Evolutionary conservation across 2,329 filamentous ascomycete genomes (phyloP), one percentile per base, ranked within the genome.

Genomic region (Aureobasidium sp.): DNA sequence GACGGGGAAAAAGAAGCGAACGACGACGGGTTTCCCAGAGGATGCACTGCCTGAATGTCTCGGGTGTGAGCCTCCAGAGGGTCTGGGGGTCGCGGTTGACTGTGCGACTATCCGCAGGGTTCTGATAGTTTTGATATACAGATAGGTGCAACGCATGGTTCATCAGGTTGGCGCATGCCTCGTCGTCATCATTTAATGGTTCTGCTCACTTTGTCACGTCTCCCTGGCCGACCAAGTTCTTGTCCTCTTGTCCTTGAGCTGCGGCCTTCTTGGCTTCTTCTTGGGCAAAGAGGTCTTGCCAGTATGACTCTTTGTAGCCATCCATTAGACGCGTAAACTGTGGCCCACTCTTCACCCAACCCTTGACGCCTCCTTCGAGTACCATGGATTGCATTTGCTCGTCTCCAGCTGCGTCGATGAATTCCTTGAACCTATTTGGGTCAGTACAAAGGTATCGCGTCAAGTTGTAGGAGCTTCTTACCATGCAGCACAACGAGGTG

Each of bases 341-440:
- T 17, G 69, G 68, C 17, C 76, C 77, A 25, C 68, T 73, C 62
- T 75, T 77, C 9, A 79, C 75, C 76, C 76, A 78, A 0, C 75
- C 76, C 64, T 78, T 78, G 62, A 78, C 73, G 17, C 77, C 77
- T 17, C 75, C 76, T 62, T 72, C 74, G 20, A 79, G 67, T 9
- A 76, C 76, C 65, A 76, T 67, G 2, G 77, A 73, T 56, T 75
- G 71, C 64, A 79, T 74, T 14, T 76, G 66, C 37, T 68, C 66
- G 57, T 78, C 75, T 11, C 70, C 69, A 0, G 67, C 71, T n/a
- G 66, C 66, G 27, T 70, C 66, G 12, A 60, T 60, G 20, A 49
- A 60, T 11, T 60, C 57, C 45, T 60, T 60, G 57, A 60, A 60
- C 57, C 57, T 60, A 11, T 36, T 1, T 5, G 5, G 20, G 7